Evolutionary conservation across 495 filamentous ascomycete genomes (phyloP), one percentile per base, ranked within the genome.

Genomic region (Pyrenula aspistea): DNA sequence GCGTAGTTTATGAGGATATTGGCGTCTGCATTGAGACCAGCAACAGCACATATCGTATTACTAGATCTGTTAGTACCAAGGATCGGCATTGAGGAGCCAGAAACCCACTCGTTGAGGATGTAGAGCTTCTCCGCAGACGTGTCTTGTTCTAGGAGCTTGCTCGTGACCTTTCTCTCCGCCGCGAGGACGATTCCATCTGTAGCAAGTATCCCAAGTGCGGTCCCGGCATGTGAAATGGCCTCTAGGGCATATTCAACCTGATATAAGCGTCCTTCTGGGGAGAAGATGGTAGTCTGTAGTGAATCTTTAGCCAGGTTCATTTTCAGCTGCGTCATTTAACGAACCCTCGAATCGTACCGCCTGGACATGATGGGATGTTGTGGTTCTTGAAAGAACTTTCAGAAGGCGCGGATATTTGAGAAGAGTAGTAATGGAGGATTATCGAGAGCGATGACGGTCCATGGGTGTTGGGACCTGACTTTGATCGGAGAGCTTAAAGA

Each of bases 1-100:
- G 93, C 93, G 74, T 89, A 96, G 80, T 97, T 97, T 85, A 98
- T 97, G 63, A 98, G 86, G 73, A 98, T 98, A 78, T 98, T 98
- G 62, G 93, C 93, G 70, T 98, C 93, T 67, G 93, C 91, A 53
- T 90, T 97, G 93, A 97, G 96, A 75, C 93, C 93, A 61, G 93
- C 93, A 56, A 98, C 93, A 56, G 93, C 93, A 77, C 92, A 96
- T 70, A 98, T 97, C 94, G 97, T 97, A 77, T 98, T 98, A 77
- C 93, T 98, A 62, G 3, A 52, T 20, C 24, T 54, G 31, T 22
- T 2, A 58, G 72, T 59, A 71, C 65, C 48, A 57, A 53, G 19
- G 8, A 21, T 12, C 23, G 21, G 0, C 0, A 56, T 21, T 12
- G 0, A 54, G 25, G 48, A 10, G 12, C 22, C 19, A 24, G 0